Base-by-base conservation (phyloP, 164 flowering plant species). In the Hamamelis virginiana region DNA sequence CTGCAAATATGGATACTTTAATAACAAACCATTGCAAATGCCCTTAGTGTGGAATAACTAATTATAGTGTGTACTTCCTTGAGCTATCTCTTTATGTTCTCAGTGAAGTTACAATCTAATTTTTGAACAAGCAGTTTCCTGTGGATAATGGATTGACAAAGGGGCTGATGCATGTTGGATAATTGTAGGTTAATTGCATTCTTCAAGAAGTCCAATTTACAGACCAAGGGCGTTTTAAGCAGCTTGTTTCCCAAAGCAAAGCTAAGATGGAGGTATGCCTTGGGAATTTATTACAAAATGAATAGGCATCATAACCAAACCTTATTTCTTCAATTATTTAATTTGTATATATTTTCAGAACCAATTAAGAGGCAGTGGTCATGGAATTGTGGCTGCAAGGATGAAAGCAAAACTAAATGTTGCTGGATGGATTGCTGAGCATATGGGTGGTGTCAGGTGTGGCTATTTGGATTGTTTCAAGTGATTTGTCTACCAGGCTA, bases 371-470 rank as follows among this genome's bases (percentile, higher is more conserved):
- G 99, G 98, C 71, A 89, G 97, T 80, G 99, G 99, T 61, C 98
- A 96, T 86, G 95, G 94, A 78, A 81, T 96, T 76, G 98, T 97
- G 26, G 94, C 98, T 70, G 83, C 97, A 15, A 91, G 99, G 80
- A 93, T 96, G 99, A 97, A 91, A 82, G 95, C 95, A 8, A 95
- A 90, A 80, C 83, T 93, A 72, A 96, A 93, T 76, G 78, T 78
- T 78, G 95, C 98, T 10, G 99, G 99, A 47, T 96, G 97, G 98
- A 71, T 96, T 52, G 73, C 89, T 74, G 99, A 96, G 77, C 96
- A 96, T 77, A 96, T 96, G 99, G 99, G 99, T 77, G 99, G 99
- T 65, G 65, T 90, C 76, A 96, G 99, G 99, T 96, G 48, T 60
- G 75, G 75, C 28, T 70, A 48, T 65, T 56, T 70, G 16, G 8